A percentile compares a stretch with the other conserved stretches of the same genome.
These are phyloP conservation scores for Linum tenue DNA, from an alignment of 345 rosid genomes.

Conservation along the genomic window DNA sequence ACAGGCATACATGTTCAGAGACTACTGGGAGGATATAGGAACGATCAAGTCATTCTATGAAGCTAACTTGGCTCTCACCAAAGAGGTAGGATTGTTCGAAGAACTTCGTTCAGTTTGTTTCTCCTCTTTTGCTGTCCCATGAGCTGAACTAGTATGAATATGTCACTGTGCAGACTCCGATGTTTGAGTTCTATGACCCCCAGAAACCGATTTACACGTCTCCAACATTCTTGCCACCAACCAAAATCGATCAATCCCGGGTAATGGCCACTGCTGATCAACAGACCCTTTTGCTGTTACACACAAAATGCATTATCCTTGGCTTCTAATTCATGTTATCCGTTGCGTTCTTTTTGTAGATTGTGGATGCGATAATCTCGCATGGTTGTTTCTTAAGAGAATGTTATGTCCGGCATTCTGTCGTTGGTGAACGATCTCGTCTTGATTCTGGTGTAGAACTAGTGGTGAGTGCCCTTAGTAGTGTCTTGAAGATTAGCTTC, in stretches of 20 bases:
- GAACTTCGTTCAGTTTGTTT: too few species aligned
- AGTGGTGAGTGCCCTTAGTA: conserved; percentile 35
- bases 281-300: background rate
- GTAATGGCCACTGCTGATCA: conserved; percentile 26
- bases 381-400: conserved; percentile 96
- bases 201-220: conserved; percentile 89
- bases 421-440: conserved; percentile 86
- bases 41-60: conserved; percentile 80
- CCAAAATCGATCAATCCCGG: conserved; percentile 72
- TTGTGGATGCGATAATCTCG: conserved; percentile 71
- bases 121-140: too few species aligned
- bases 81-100: conserved; percentile 43
- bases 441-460: conserved; percentile 80
- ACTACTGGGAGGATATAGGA: conserved; percentile 97
- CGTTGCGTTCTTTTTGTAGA: conserved; percentile 31
- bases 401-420: conserved; percentile 61
- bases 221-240: conserved; percentile 82
- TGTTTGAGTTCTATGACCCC: conserved; percentile 82
- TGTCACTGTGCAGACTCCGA: conserved; percentile 40
- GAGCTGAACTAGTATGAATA: too few species aligned
- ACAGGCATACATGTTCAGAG: conserved; percentile 69
- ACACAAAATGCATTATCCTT: background rate
- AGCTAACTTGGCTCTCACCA: conserved; percentile 86
- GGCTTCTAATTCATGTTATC: conserved; percentile 10
- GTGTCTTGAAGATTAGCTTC: background rate